Evolutionary conservation across 2,329 filamentous ascomycete genomes (phyloP), one percentile per base, ranked within the genome.

Genomic region (Cordyceps cicadae): DNA sequence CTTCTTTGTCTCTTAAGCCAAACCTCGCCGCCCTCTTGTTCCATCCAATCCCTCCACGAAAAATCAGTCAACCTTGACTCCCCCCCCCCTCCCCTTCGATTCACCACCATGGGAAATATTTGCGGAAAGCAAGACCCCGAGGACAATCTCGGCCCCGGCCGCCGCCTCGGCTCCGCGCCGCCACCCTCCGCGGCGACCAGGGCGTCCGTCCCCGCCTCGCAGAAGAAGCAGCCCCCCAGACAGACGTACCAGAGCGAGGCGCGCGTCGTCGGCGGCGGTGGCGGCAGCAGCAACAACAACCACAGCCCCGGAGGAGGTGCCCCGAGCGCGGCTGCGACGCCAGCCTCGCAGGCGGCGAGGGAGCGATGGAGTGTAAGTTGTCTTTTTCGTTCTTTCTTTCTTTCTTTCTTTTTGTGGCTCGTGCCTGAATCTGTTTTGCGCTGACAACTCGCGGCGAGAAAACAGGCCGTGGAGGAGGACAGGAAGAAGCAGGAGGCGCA

Each of bases 81-180:
- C 34, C 9, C 9, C 9, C 24, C 4, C 24, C 24, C 24, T 24
- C 24, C 24, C 24, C 24, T n/a, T n/a, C 24, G 4, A 14, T 29
- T 29, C 29, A 29, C 34, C 29, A 29, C 34, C 9, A 96, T 97
- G 92, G 92, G 92, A 62, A 93, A 91, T 72, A 81, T 91, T 75
- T 96, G 90, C 78, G 89, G 90, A 71, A 92, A 90, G 73, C 81
- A 89, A 86, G 77, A 84, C 37, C 76, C 83, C 64, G 85, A 89
- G 67, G 79, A 84, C 72, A 94, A 92, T 77, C 76, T 84, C 57
- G 83, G 84, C 59, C 87, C 88, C 54, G 91, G 90, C 62, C 88
- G 90, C 59, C 82, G 85, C 43, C 80, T 96, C 59, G 87, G 85
- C 66, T 79, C 85, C 43, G 77, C 79, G 6, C 76, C 46, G 34